These are phyloP conservation scores for Arbutus unedo DNA, from an alignment of 148 eudicot genomes.

Conservation along the genomic window DNA sequence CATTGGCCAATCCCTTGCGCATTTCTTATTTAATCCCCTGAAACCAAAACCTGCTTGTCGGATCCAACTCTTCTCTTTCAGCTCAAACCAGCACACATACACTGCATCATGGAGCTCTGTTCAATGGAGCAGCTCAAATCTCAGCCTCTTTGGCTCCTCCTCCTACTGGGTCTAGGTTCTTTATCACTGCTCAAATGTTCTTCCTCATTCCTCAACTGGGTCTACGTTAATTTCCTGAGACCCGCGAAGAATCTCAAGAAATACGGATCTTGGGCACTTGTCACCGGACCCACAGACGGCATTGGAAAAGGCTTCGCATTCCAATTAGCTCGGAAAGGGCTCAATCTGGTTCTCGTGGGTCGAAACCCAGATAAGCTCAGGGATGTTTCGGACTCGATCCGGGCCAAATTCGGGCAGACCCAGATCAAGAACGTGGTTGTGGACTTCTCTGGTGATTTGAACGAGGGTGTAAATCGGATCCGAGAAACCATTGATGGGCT, in stretches of 20 bases:
- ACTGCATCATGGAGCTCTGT: slow-evolving; percentile 38
- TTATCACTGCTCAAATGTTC: slow-evolving; percentile 33
- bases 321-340: slow-evolving; percentile 71
- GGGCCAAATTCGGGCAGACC: slow-evolving; percentile 37
- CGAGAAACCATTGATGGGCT: slow-evolving; percentile 42
- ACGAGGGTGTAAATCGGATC: slow-evolving; percentile 42
- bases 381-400: slow-evolving; percentile 57
- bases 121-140: slow-evolving; percentile 41
- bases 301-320: slow-evolving; percentile 90
- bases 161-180: slow-evolving; percentile 42
- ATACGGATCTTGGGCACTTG: slow-evolving; percentile 92
- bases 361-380: slow-evolving; percentile 74
- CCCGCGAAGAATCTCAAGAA: slow-evolving; percentile 77
- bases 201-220: slow-evolving; percentile 58
- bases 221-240: slow-evolving; percentile 66
- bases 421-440: slow-evolving; percentile 58
- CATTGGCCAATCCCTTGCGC: too few relatives aligned
- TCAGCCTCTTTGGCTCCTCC: slow-evolving; percentile 62
- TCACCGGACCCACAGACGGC: slow-evolving; percentile 95
- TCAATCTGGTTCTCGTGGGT: slow-evolving; percentile 70
- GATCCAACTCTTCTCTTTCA: not conserved
- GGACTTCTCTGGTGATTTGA: slow-evolving; percentile 57
- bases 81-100: not conserved
- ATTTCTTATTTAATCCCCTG: not conserved
- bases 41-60: not conserved